phyloP scores from a whole-genome alignment of 176 grass and related monocot species.

The Musa troglodytarum region DNA sequence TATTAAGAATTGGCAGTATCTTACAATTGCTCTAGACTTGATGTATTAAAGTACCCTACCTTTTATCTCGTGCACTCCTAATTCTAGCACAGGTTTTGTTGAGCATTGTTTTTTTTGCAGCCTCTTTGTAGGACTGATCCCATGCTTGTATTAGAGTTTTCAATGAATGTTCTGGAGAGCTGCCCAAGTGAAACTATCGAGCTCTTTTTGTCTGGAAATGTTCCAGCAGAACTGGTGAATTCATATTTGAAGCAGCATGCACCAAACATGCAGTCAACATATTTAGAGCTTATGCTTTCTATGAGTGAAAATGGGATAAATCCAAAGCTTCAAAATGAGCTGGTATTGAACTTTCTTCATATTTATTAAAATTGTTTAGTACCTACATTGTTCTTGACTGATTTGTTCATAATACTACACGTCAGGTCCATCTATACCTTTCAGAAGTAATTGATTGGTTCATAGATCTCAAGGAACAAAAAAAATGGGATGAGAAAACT shows the following conservation, averaged over 20 bases:
- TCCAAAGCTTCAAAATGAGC: constrained; percentile 94
- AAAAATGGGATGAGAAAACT: constrained; percentile 83
- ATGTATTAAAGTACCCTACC: background rate
- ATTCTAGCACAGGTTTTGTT: background rate
- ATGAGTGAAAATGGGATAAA: constrained; percentile 88
- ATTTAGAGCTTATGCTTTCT: constrained; percentile 96
- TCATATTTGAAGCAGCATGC: constrained; percentile 98
- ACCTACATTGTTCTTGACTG: background rate
- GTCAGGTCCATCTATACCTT: constrained; percentile 94
- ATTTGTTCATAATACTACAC: constrained; percentile 11
- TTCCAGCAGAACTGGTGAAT: constrained; percentile 96
- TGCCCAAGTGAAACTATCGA: constrained; percentile 88
- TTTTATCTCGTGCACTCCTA: background rate
- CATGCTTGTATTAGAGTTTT: constrained; percentile 94
- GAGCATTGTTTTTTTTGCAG: constrained; percentile 39
- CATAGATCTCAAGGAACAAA: constrained; percentile 71
- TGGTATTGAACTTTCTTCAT: constrained; percentile 33
- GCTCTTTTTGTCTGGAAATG: constrained; percentile 97
- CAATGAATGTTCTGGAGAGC: constrained; percentile 76
- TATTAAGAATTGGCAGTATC: too few relatives aligned
- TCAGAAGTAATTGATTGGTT: constrained; percentile 95
- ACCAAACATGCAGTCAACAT: constrained; percentile 89
- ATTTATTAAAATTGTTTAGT: background rate
- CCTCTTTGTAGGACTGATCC: constrained; percentile 93
- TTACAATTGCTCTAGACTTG: background rate